Evolutionary conservation across 2,329 filamentous ascomycete species (phyloP), one percentile per base, ranked within the genome.

Genomic region (Pezicula carpinea): DNA sequence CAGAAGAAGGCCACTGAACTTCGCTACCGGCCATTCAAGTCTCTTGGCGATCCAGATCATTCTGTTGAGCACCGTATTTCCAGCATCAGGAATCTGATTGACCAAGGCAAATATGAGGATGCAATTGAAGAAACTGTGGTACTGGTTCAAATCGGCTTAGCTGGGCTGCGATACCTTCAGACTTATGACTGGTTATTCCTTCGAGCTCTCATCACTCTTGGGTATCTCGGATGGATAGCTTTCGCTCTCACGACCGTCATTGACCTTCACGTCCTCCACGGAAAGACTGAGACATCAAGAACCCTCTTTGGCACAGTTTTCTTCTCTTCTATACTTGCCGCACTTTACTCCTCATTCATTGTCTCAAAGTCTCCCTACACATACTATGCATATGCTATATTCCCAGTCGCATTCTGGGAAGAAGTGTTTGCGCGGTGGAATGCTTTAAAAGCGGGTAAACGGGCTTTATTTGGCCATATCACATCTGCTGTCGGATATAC

Each of bases 121-220:
- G 89, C 92, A 1, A 96, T 97, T 57, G 73, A 81, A 48, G 79
- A 87, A 58, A 89, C 88, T 1, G 82, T 86, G 35, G 79, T 82
- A 22, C 74, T 99, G 13, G 87, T 97, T 50, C 78, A 85, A 49
- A 70, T 88, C 43, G 85, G 82, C 2, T 75, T 99, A 1, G 79
- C 89, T 51, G 93, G 93, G 6, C 72, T 99, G 50, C 81, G 93
- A 43, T 99, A 99, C 64, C 76, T 99, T 21, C 93, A 99, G 67
- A 99, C 91, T 0, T 99, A 99, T 60, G 93, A 99, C 69, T 99
- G 93, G 93, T 75, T 99, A 2, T 99, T 99, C 68, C 71, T 99
- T 31, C 79, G 93, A 50, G 86, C 89, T 2, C 75, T 99, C 42
- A 86, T 99, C 50, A 96, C 93, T 2, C 64, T 87, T 11, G 93